Evolutionary conservation across 148 eudicot species (phyloP).

Genomic region (Heliamphora exappendiculata): DNA sequence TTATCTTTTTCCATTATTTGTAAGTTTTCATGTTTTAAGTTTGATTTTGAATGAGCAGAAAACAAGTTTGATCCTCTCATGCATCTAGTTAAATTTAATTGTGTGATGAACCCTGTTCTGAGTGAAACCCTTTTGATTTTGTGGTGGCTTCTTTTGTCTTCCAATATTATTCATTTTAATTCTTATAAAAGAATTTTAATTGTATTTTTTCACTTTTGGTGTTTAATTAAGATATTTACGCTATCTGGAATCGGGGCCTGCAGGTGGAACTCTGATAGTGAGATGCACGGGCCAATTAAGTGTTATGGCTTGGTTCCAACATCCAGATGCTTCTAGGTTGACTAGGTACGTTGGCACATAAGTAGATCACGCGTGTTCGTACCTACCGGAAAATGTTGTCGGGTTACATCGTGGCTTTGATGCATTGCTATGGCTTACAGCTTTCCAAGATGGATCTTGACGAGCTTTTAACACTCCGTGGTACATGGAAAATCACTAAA

Average conservation of each 20-base stretch:
- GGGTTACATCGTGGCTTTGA: not conserved
- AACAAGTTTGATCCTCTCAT: too few relatives aligned
- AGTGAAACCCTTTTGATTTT: not conserved
- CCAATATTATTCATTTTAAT: not conserved
- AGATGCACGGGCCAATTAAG: not conserved
- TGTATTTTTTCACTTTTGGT: not conserved
- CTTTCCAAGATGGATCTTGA: not conserved
- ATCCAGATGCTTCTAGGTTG: not conserved
- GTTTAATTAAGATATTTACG: not conserved
- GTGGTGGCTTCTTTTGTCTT: not conserved
- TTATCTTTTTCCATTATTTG: too few relatives aligned
- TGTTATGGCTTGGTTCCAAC: not conserved
- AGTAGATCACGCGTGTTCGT: not conserved
- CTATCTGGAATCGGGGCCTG: not conserved
- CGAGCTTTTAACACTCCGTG: not conserved
- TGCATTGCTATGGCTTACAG: slow-evolving; percentile 3
- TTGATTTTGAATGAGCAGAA: not conserved
- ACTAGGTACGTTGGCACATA: not conserved
- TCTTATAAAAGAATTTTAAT: not conserved
- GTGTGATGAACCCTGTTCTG: not conserved
- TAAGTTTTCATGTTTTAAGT: too few relatives aligned
- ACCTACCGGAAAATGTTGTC: not conserved
- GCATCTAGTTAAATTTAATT: not conserved
- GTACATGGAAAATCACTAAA: not conserved
- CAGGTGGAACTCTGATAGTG: not conserved